Base-by-base conservation (phyloP, 768 basidiomycete species). In the Daedalea quercina region DNA sequence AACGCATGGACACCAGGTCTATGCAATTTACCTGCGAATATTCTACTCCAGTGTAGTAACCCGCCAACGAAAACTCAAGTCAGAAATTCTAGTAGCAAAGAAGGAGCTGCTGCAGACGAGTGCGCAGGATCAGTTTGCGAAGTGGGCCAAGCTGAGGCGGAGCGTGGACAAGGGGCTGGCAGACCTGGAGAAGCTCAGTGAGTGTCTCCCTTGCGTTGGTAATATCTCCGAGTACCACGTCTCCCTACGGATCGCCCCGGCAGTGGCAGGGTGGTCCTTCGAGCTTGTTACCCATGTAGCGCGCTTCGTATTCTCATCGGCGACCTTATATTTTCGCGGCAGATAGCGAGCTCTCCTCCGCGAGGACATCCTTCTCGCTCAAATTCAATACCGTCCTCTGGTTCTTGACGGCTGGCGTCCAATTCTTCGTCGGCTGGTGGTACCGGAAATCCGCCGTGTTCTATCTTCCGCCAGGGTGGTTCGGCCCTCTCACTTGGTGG, bases 111-210 rank as follows among this genome's bases (percentile, higher is more conserved):
- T 87, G 57, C 83, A 84, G 65, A 98, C 94, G 31, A 93, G 90
- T 61, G 89, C 93, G 17, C 96, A 98, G 66, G 94, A 97, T 64
- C 90, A 98, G 64, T 99, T 99, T 66, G 91, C 94, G 19, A 97
- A 93, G 71, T 98, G 96, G 95, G 95, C 95, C 44, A 94, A 93
- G 72, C 71, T 98, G 64, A 73, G 89, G 61, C 72, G 96, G 59
- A 90, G 80, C 60, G 82, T 97, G 43, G 95, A 98, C 73, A 97
- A 95, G 69, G 90, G 87, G 19, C 69, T 96, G 17, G 80, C 83
- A 37, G 94, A 99, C 51, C 76, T 98, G 3, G 94, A 98, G 73
- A 87, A 85, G 68, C 76, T 93, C 56, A 98, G 94, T 97, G 69
- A 67, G 86, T 77, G 37, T 40, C 37, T 40, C 37, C 37, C 19